Base-by-base conservation (phyloP, 768 basidiomycete genomes). In the Lepiota brunneoincarnata region DNA sequence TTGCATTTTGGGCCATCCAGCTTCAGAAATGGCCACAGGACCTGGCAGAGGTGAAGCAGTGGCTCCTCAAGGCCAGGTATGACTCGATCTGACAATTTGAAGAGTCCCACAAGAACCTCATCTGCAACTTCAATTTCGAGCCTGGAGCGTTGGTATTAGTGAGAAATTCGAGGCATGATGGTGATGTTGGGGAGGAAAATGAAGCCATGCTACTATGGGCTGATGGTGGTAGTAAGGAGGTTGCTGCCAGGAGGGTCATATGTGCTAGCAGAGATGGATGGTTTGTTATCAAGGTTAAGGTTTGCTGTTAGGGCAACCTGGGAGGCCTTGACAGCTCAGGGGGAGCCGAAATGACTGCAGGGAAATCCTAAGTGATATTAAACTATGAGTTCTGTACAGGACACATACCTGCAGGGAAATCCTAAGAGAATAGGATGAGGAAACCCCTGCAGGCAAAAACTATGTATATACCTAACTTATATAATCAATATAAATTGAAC, bases 121-220 rank as follows among this genome's bases (percentile, higher is more conserved):
- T 66, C 21, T n/a, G 43, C 5, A 28, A 58, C 44, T 62, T 56
- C 54, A 49, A 63, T 24, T 55, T 61, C 46, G 34, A 60, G 41
- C 52, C 47, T 2, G 71, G 72, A 24, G 58, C 61, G 1, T 54
- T 75, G 0, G 69, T 73, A 0, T 55, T 77, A 0, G 59, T 73
- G 0, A 43, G 64, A 1, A 75, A 77, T 51, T 64, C 66, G 4
- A 17, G 49, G 1, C 38, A 65, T 3, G 63, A 70, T 15, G 63
- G 57, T 17, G 58, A 64, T 0, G 49, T 69, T 69, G 2, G 59
- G 62, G 21, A n/a, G 54, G 2, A 75, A 72, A 39, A 60, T 62
- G 6, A 59, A 59, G 20, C 59, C 64, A n/a, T 18, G 64, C 6
- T 74, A 73, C 49, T 49, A 67, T 9, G 73, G 72, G 10, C 73